phyloP scores from a whole-genome alignment of 2,329 filamentous ascomycete species.

The Fusarium protoensiforme region DNA sequence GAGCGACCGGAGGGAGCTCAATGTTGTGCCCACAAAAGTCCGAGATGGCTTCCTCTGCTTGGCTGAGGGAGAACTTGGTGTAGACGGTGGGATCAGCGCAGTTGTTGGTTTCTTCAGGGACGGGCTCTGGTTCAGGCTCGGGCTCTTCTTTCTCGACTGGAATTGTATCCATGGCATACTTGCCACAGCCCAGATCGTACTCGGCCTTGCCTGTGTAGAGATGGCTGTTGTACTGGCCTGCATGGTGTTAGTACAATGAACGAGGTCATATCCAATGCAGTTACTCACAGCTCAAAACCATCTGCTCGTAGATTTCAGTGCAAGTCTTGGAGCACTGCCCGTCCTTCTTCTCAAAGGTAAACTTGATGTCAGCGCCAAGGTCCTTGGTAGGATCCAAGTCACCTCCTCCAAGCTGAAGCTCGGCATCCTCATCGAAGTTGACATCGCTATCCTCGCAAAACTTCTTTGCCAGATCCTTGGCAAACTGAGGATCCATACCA shows the following conservation, averaged over 20 bases:
- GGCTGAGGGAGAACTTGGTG: constrained; percentile 2
- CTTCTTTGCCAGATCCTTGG: not conserved
- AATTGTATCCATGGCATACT: not conserved
- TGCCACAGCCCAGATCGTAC: not conserved
- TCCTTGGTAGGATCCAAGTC: constrained; percentile 10
- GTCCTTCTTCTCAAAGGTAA: constrained; percentile 8
- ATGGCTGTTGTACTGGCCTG: not conserved
- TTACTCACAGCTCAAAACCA: constrained; percentile 1
- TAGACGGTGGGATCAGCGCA: constrained; percentile 8
- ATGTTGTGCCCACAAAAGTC: not conserved
- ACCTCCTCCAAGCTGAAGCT: constrained; percentile 16
- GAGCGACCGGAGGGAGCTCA: not conserved
- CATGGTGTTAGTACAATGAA: not conserved
- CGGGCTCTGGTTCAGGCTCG: not conserved
- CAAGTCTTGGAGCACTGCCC: constrained; percentile 9
- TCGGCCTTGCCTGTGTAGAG: not conserved
- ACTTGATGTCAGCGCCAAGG: constrained; percentile 12
- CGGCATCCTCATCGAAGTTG: not conserved
- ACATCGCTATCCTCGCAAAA: not conserved
- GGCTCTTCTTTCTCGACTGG: not conserved
- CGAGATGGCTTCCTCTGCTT: not conserved
- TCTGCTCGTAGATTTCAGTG: constrained; percentile 3
- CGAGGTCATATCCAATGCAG: not conserved
- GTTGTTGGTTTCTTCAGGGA: not conserved
- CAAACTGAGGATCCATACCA: not conserved